Percentiles rank a stretch among this genome's conserved stretches.
Conservation (phyloP, 2,329 filamentous ascomycete genomes). For the Macroventuria anomochaeta region DNA sequence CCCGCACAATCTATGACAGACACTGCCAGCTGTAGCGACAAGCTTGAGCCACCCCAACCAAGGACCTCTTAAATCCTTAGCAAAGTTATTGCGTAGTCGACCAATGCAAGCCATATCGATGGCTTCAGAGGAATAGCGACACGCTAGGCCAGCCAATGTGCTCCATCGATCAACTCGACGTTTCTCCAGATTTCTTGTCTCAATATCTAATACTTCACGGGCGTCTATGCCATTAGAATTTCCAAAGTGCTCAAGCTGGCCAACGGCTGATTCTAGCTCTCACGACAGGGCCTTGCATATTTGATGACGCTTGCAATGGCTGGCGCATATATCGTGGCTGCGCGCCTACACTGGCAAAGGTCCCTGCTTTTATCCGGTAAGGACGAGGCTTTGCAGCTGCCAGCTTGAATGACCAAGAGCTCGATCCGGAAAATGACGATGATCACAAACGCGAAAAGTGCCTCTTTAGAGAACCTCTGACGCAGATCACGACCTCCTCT, state of each 20-base stretch:
- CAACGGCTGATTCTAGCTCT: not conserved
- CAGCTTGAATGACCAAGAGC: not conserved
- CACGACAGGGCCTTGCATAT: conserved; percentile 14
- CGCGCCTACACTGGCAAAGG: not conserved
- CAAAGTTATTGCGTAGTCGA: conserved; percentile 11
- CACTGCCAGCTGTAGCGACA: conserved; percentile 16
- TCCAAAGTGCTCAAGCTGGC: not conserved
- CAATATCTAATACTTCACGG: not conserved
- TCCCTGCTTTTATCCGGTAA: conserved; percentile 3
- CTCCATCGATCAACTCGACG: not conserved
- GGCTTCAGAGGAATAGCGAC: not conserved
- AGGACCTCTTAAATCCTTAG: conserved; percentile 5
- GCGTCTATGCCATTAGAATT: not conserved
- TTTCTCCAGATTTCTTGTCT: not conserved
- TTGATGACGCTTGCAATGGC: conserved; percentile 16
- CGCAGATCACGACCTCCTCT: not conserved
- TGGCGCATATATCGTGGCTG: conserved; percentile 6
- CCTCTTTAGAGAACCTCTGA: not conserved
- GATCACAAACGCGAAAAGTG: not conserved
- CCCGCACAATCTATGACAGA: not conserved
- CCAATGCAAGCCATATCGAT: conserved; percentile 13
- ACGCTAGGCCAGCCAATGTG: not conserved
- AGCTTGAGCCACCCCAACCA: conserved; percentile 30
- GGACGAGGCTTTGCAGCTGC: conserved; percentile 1
- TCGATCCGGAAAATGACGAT: not conserved